Base-by-base conservation (phyloP, 2,329 filamentous ascomycete species). In the Talaromyces sp. region DNA sequence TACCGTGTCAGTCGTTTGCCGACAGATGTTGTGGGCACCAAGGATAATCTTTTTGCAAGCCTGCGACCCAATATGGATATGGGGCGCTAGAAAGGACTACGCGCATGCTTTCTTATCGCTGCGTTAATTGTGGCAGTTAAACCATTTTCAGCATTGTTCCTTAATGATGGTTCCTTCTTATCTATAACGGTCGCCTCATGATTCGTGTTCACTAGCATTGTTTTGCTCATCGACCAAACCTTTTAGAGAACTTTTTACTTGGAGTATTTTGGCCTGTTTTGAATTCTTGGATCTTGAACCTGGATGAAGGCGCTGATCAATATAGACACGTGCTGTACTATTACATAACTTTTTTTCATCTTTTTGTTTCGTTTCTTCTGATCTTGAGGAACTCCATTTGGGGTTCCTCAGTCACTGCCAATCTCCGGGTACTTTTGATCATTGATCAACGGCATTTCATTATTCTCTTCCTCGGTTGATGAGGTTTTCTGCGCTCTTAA, bases 1-100 rank as follows among this genome's bases (percentile, higher is more conserved):
- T 93, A 95, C 67, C 89, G 92, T 62, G 84, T 97, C 63, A 94
- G 89, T 70, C 86, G 89, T 52, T 82, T 97, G 61, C 91, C 92
- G 0, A 86, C 85, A 59, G 90, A 92, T 64, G 83, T 87, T 43
- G 89, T 96, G 59, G 92, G 91, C 63, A 91, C 89, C 3, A 81
- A 81, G 67, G 83, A 88, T 35, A 84, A 90, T 58, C 73, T 93
- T 70, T 74, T 77, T 58, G 74, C 73, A n/a, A 77, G 84, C 63
- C 73, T 87, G 69, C 75, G 75, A 65, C 84, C 84, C 36, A 76
- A 75, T 59, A 81, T 82, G 80, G 77, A 81, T 67, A 74, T 84
- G 73, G 63, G 60, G 52, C 46, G 56, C 19, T 57, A 53, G 54
- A 53, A 43, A 28, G 25, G 25, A 22, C 36, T 22, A 22, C n/a